Conservation (phyloP, 2,329 filamentous ascomycete species). For the Phoma herbarum region DNA sequence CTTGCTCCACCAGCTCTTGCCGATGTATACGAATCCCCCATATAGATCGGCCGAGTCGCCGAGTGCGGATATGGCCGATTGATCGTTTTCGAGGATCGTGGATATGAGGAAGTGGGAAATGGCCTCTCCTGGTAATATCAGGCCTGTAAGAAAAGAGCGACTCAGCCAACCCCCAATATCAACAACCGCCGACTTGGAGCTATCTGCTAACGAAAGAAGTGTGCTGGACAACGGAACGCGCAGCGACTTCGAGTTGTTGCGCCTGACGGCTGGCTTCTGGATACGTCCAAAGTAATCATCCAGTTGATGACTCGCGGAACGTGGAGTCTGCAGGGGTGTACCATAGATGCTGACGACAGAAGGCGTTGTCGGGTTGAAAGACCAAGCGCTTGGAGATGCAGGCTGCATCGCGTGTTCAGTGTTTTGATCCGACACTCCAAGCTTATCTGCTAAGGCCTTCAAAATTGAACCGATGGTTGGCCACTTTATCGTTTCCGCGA, state of each 20-base stretch:
- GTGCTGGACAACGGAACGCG: conserved; percentile 44
- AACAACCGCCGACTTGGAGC: conserved; percentile 23
- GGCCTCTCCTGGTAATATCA: conserved; percentile 63
- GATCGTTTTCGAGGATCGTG: conserved; percentile 64
- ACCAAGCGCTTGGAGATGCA: conserved; percentile 32
- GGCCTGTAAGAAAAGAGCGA: conserved; percentile 63
- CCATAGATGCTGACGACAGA: conserved; percentile 49
- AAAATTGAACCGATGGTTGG: conserved; percentile 54
- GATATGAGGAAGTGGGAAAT: conserved; percentile 65
- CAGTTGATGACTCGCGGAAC: conserved; percentile 33
- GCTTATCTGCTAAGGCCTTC: conserved; percentile 48
- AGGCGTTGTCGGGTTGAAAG: conserved; percentile 38
- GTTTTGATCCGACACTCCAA: conserved; percentile 36
- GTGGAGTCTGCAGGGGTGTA: conserved; percentile 51
- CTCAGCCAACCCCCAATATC: conserved; percentile 63
- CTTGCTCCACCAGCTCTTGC: conserved; percentile 66
- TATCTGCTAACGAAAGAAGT: conserved; percentile 22
- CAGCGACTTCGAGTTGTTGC: conserved; percentile 42
- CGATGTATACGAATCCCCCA: conserved; percentile 62
- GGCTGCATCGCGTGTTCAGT: conserved; percentile 26
- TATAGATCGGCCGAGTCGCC: conserved; percentile 63
- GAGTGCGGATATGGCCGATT: conserved; percentile 57
- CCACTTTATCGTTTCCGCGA: conserved; percentile 62
- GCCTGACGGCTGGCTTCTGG: conserved; percentile 33
- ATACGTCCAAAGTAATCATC: conserved; percentile 50